Evolutionary conservation across 352 stramenopile species (phyloP).

Genomic region (Phytophthora sojae): DNA sequence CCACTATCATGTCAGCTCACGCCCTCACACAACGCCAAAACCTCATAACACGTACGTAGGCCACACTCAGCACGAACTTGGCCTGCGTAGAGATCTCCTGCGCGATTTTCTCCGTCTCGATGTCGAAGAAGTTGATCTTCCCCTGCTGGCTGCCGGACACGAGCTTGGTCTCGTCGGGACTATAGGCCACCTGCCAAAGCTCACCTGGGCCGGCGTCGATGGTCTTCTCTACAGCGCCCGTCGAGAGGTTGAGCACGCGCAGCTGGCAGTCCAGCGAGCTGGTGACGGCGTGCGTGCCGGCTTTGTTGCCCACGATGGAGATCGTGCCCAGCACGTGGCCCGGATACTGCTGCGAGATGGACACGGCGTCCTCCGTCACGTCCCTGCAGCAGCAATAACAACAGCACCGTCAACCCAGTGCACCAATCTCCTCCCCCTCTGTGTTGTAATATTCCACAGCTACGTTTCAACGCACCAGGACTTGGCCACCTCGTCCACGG

Average conservation of each 20-base stretch:
- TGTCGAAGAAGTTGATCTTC: conserved; percentile 90
- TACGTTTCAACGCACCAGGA: conserved; percentile 66
- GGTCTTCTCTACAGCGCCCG: conserved; percentile 78
- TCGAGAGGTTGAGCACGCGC: conserved; percentile 78
- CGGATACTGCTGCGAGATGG: conserved; percentile 84
- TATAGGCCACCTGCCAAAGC: conserved; percentile 90
- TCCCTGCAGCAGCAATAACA: conserved; percentile 47
- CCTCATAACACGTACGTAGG: conserved; percentile 56
- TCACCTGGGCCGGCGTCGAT: conserved; percentile 89
- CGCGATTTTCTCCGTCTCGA: conserved; percentile 81
- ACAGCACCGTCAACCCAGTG: neutral
- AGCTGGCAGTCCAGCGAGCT: conserved; percentile 89
- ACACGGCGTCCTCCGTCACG: conserved; percentile 71
- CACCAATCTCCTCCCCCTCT: neutral
- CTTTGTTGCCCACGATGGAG: conserved; percentile 85
- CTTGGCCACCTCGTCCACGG: conserved; percentile 89
- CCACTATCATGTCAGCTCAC: conserved; percentile 4
- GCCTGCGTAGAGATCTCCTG: conserved; percentile 75
- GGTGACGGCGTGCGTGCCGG: conserved; percentile 75
- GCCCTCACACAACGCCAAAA: neutral
- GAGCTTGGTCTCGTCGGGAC: conserved; percentile 81
- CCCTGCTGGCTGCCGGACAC: conserved; percentile 85
- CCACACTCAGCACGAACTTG: conserved; percentile 84
- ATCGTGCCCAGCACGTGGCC: conserved; percentile 89
- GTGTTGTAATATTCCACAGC: neutral